Conservation (phyloP, 2,329 filamentous ascomycete genomes). For the Thelonectria blattea region DNA sequence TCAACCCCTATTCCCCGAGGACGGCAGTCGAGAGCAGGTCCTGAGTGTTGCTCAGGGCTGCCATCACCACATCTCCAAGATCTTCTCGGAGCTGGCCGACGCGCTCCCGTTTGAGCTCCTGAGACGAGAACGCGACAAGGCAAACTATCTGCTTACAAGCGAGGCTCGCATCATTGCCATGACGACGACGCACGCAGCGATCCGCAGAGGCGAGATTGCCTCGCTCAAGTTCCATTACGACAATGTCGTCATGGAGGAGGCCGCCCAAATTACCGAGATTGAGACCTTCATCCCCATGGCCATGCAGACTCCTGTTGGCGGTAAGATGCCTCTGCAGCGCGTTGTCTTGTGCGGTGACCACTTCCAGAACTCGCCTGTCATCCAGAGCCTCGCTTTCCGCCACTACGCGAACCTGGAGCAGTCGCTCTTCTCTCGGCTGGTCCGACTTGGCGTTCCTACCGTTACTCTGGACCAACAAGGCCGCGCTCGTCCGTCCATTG, state of each 20-base stretch:
- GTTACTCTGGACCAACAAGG: slow-evolving; percentile 93
- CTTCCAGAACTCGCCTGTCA: slow-evolving; percentile 93
- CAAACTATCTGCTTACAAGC: slow-evolving; percentile 92
- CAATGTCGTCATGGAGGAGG: slow-evolving; percentile 98
- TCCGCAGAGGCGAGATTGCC: slow-evolving; percentile 89
- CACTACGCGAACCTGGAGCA: slow-evolving; percentile 97
- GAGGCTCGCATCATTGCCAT: slow-evolving; percentile 98
- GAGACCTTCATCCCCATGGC: slow-evolving; percentile 95
- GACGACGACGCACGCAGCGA: slow-evolving; percentile 98
- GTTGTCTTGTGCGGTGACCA: slow-evolving; percentile 95
- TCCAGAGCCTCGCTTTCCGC: slow-evolving; percentile 92
- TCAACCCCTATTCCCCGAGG: slow-evolving; percentile 78
- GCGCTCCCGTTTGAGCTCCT: slow-evolving; percentile 95
- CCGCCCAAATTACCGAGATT: slow-evolving; percentile 95
- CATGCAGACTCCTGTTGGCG: slow-evolving; percentile 81
- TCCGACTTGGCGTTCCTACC: slow-evolving; percentile 89
- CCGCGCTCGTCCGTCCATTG: slow-evolving; percentile 84
- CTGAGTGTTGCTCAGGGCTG: slow-evolving; percentile 84
- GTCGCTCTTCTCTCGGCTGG: slow-evolving; percentile 88
- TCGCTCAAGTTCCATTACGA: slow-evolving; percentile 95
- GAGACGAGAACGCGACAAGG: slow-evolving; percentile 85
- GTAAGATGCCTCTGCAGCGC: slow-evolving; percentile 78
- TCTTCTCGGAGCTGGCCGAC: slow-evolving; percentile 91
- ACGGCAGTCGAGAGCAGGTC: slow-evolving; percentile 68
- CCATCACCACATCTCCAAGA: slow-evolving; percentile 84